Conservation (phyloP, 768 basidiomycete species). For the Naganishia friedmannii region DNA sequence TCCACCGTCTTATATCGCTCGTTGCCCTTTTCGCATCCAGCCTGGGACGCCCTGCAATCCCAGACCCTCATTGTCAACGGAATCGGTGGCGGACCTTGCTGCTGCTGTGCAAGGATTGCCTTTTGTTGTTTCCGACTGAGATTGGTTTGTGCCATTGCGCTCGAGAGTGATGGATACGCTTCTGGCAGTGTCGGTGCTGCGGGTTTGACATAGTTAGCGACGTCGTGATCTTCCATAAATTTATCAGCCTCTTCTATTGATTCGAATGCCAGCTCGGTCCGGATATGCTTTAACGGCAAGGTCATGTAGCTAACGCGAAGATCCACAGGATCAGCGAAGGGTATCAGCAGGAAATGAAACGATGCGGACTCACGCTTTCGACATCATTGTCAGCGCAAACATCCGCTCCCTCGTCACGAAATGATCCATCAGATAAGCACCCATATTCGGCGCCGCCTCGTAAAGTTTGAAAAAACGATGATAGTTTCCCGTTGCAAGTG, state of each 20-base stretch:
- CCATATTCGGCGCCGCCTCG: constrained; percentile 86
- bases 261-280: constrained; percentile 81
- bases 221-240: constrained; percentile 70
- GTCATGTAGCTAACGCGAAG: constrained; percentile 67
- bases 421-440: constrained; percentile 98
- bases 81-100: constrained; percentile 10
- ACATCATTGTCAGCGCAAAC: constrained; percentile 79
- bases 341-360: constrained; percentile 34
- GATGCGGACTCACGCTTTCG: constrained; percentile 71
- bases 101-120: constrained; percentile 19
- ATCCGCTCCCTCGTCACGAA: constrained; percentile 89
- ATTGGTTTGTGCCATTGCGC: constrained; percentile 2
- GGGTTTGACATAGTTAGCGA: constrained; percentile 58
- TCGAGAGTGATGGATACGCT: neutral
- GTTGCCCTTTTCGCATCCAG: constrained; percentile 60
- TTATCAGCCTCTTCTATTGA: constrained; percentile 60
- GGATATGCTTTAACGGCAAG: constrained; percentile 72
- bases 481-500: constrained; percentile 89
- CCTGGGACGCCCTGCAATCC: constrained; percentile 51
- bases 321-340: neutral
- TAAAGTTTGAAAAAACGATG: constrained; percentile 85
- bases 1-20: constrained; percentile 80
- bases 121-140: constrained; percentile 17
- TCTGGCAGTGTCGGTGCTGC: constrained; percentile 26
- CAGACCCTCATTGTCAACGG: constrained; percentile 42